A percentile compares a stretch with the other conserved stretches of the same genome.
Evolutionary conservation across 176 grass and related monocot genomes (phyloP).

Genomic region (Zoysia pacifica): DNA sequence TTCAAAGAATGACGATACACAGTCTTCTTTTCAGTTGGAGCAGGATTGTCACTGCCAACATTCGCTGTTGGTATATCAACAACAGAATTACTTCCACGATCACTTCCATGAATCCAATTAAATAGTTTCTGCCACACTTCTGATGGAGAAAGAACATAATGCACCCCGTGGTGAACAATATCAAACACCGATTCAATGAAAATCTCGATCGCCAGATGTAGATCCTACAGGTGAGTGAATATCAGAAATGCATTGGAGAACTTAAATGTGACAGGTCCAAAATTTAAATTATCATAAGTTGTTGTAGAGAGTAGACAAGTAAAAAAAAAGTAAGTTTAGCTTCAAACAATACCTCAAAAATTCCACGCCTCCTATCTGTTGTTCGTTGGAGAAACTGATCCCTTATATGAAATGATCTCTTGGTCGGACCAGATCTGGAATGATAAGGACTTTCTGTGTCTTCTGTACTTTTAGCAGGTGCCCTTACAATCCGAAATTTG

Average conservation of each 20-base stretch:
- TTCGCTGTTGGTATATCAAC: constrained; percentile 60
- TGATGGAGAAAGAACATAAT: constrained; percentile 89
- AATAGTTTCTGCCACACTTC: constrained; percentile 71
- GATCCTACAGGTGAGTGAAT: constrained; percentile 55
- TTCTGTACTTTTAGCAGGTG: constrained; percentile 40
- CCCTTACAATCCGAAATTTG: constrained; percentile 46
- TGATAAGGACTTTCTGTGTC: constrained; percentile 34
- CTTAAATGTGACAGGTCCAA: neutral
- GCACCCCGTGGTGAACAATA: constrained; percentile 71
- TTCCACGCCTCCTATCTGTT: constrained; percentile 87
- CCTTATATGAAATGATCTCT: constrained; percentile 61
- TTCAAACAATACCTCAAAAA: constrained; percentile 74
- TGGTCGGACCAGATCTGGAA: constrained; percentile 36
- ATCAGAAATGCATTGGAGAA: neutral
- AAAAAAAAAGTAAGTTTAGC: neutral
- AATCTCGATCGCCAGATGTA: constrained; percentile 93
- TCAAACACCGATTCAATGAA: constrained; percentile 95
- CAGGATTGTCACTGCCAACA: constrained; percentile 70
- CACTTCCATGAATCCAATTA: constrained; percentile 58
- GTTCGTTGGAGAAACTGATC: constrained; percentile 77
- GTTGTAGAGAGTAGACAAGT: constrained; percentile 9
- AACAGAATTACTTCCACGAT: constrained; percentile 41
- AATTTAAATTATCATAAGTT: constrained; percentile 5
- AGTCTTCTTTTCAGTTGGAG: constrained; percentile 62
- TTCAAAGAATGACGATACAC: constrained; percentile 78